These are phyloP conservation scores for Capsella rubella DNA, from an alignment of 441 rosid genomes.

Conservation along the genomic window DNA sequence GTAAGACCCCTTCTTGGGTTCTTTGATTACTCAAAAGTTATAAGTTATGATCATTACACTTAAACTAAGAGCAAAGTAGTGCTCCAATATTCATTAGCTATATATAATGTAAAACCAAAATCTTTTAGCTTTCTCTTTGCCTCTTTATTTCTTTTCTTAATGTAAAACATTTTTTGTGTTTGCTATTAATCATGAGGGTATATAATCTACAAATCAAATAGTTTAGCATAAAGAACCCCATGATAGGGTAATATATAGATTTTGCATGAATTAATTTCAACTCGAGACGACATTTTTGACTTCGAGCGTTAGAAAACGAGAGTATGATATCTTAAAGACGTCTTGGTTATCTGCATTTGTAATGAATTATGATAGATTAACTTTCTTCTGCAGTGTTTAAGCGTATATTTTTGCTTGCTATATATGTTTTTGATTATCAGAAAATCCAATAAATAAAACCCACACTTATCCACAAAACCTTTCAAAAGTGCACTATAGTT, in stretches of 20 bases:
- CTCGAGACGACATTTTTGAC: constrained; percentile 48
- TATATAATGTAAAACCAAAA: constrained; percentile 37
- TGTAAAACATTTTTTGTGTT: constrained; percentile 3
- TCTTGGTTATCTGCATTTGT: constrained; percentile 33
- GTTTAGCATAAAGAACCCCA: constrained; percentile 25
- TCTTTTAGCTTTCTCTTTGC: constrained; percentile 20
- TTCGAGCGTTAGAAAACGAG: constrained; percentile 26
- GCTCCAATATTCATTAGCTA: constrained; percentile 34
- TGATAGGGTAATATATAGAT: constrained; percentile 7
- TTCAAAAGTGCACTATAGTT: neutral
- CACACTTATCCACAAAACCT: constrained; percentile 8
- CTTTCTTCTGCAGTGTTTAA: neutral
- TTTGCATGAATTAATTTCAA: constrained; percentile 28
- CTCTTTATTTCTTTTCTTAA: neutral
- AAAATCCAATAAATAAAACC: neutral
- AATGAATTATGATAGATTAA: neutral
- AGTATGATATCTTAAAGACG: constrained; percentile 22
- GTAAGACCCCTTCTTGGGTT: constrained; percentile 26
- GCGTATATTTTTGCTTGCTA: neutral
- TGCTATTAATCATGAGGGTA: constrained; percentile 26
- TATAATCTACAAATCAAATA: constrained; percentile 6
- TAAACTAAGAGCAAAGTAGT: constrained; percentile 38
- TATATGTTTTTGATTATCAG: neutral
- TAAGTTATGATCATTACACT: constrained; percentile 39
- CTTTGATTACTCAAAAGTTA: constrained; percentile 38